Evolutionary conservation across 257 asterid species (phyloP), one percentile per base, ranked within the genome.

Genomic region (Solanum sejunctum): DNA sequence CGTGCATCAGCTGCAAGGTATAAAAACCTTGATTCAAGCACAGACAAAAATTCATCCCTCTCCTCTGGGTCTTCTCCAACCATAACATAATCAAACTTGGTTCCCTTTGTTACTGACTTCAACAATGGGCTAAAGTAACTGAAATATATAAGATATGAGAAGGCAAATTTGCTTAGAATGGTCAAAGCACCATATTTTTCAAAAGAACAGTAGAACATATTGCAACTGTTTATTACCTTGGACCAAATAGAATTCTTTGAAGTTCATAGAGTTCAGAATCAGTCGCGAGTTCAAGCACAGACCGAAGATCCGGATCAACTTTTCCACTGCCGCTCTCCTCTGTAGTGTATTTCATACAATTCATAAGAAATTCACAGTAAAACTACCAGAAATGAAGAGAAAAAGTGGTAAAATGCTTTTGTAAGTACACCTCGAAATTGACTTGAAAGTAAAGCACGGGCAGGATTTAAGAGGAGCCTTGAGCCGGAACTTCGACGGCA

Each of bases 1-100:
- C 92, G 92, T 28, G 98, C 99, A 92, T 97, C 99, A 72, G 99
- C 98, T 47, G 99, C 99, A 41, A 97, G 99, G 88, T 89, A 97
- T 80, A 95, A 87, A 88, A 97, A 97, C 86, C 99, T 93, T 36
- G 97, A 91, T 84, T 94, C 99, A 67, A 97, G 93, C 93, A 86
- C 89, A 5, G 96, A 88, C 86, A 97, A 94, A 85, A 92, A 97
- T 41, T 88, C 88, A 13, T 97, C 97, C 92, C 99, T 92, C 89
- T 94, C 97, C n/a, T 91, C 92, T 4, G 87, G 96, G 87, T 95
- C 98, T 87, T 93, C 98, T 64, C 92, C 97, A 45, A 92, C 90
- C 98, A 93, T 88, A 67, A 88, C 63, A 85, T 89, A 88, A 84
- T 95, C 99, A 86, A 88, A 88, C 26, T 95, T 94, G 21, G 88